A percentile compares a stretch with the other conserved stretches of the same genome.
Evolutionary conservation across 1,284 basidiomycete genomes (phyloP).

Genomic region (Cyathus pygmaeus): DNA sequence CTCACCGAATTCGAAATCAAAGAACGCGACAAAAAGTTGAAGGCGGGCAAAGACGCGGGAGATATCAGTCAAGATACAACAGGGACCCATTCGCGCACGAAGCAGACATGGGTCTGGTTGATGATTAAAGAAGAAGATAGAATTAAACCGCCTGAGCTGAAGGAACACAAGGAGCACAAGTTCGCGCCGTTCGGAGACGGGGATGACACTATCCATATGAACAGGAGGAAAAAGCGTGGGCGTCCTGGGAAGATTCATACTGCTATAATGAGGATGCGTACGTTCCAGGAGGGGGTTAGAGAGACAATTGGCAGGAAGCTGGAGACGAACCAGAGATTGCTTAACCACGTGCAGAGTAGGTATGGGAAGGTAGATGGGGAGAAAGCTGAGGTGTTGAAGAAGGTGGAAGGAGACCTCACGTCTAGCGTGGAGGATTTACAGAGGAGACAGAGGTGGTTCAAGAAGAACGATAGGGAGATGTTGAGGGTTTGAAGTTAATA

Average conservation of each 20-base stretch:
- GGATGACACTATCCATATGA: conserved; percentile 66
- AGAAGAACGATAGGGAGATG: neutral
- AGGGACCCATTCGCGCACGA: conserved; percentile 16
- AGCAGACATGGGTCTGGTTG: conserved; percentile 43
- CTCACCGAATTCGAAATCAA: conserved; percentile 22
- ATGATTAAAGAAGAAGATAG: conserved; percentile 20
- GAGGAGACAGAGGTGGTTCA: neutral
- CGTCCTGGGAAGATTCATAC: conserved; percentile 48
- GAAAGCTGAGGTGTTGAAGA: neutral
- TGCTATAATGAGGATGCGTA: conserved; percentile 39
- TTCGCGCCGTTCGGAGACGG: conserved; percentile 60
- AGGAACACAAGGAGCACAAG: conserved; percentile 31
- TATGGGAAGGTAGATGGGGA: neutral
- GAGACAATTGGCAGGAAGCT: conserved; percentile 1
- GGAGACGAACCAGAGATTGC: neutral
- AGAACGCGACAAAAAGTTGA: conserved; percentile 30
- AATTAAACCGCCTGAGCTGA: conserved; percentile 9
- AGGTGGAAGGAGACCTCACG: neutral
- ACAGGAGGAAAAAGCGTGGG: conserved; percentile 57
- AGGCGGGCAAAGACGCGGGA: conserved; percentile 15
- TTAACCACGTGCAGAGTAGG: neutral
- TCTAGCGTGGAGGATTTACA: neutral
- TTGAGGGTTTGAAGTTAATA: neutral
- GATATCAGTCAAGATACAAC: neutral
- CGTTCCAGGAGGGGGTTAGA: conserved; percentile 7